Conservation (phyloP, 257 asterid genomes). For the Rhazya stricta region DNA sequence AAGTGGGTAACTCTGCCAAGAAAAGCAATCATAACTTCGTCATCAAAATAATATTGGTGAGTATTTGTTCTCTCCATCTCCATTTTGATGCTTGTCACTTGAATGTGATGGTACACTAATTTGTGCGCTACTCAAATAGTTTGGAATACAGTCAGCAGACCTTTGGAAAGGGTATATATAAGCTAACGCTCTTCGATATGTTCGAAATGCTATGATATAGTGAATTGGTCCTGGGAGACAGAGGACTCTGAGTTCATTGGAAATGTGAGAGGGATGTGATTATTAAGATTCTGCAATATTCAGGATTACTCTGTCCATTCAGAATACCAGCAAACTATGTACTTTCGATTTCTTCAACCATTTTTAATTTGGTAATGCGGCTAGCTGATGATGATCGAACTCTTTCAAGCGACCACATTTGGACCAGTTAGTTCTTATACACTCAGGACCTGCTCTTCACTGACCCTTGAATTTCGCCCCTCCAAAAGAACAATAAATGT, state of each 20-base stretch:
- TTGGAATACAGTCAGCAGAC: background rate
- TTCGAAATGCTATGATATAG: background rate
- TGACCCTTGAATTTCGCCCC: too few species aligned
- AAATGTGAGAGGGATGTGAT: too few species aligned
- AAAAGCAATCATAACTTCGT: background rate
- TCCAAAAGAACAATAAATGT: too few species aligned
- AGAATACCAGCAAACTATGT: background rate
- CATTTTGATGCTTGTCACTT: background rate
- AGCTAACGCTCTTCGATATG: background rate
- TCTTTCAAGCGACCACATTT: background rate
- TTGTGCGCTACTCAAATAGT: background rate
- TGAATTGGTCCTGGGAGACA: background rate
- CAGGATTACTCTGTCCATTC: background rate
- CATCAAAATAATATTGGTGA: background rate
- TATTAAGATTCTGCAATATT: background rate
- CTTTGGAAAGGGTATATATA: background rate
- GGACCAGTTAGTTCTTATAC: background rate
- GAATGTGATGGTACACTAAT: background rate
- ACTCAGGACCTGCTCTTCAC: background rate
- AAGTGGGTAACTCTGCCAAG: too few species aligned
- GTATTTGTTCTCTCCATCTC: background rate
- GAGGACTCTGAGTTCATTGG: background rate
- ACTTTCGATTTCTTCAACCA: background rate
- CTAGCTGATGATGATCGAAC: background rate
- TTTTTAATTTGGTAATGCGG: background rate